These are phyloP conservation scores for Botryococcus braunii DNA, from an alignment of 163 green algal genomes.

Conservation along the genomic window DNA sequence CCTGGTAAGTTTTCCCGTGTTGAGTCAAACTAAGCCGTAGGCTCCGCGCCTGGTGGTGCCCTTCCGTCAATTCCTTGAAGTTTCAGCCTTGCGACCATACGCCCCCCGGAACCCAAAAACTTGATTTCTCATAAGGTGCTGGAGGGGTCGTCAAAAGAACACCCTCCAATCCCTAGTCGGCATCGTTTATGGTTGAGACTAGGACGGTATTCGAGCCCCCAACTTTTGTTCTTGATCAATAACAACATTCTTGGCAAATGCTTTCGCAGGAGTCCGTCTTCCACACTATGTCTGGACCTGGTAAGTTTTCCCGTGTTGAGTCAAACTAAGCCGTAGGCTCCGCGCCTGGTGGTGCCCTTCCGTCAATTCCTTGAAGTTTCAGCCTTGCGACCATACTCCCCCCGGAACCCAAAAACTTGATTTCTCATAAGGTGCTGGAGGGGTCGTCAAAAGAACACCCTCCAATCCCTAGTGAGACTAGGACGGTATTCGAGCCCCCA, in stretches of 20 bases:
- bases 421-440: no score
- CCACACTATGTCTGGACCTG: conserved; percentile 80
- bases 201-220: conserved; percentile 83
- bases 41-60: no score
- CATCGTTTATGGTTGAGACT: conserved; percentile 83
- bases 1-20: conserved; percentile 89
- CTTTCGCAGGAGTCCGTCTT: conserved; percentile 96
- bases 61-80: conserved; percentile 93
- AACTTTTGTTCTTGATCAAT: conserved; percentile 99
- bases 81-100: conserved; percentile 92
- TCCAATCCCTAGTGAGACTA: no score
- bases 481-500: conserved; percentile 86
- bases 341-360: no score
- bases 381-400: conserved; percentile 90
- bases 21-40: conserved; percentile 91
- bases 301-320: conserved; percentile 91
- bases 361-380: conserved; percentile 93
- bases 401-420: no score
- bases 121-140: no score
- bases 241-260: conserved; percentile 99
- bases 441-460: no score
- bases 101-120: no score
- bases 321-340: conserved; percentile 90
- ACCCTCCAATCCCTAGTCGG: no score
- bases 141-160: no score